Percentiles rank a stretch among this genome's conserved stretches.
These are phyloP conservation scores for Kluyveromyces nonfermentans DNA, from an alignment of 805 yeast species.

Conservation along the genomic window DNA sequence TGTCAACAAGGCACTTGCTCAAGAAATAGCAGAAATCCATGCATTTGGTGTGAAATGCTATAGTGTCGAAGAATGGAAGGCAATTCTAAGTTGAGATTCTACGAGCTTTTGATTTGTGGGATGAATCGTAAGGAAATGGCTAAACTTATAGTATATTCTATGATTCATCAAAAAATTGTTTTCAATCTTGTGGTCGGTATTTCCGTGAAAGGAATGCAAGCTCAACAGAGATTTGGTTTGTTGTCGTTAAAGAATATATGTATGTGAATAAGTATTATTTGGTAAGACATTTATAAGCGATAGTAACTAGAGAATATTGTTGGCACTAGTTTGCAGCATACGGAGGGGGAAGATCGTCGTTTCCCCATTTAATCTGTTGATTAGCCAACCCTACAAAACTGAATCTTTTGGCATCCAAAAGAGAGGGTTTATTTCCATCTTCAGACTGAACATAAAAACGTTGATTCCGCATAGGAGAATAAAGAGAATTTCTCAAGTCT, in stretches of 20 bases:
- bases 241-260: no score
- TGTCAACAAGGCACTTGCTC: conserved; percentile 70
- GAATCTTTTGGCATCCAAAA: conserved; percentile 15
- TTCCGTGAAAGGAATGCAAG: no score
- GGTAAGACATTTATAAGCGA: not conserved
- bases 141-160: no score
- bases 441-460: conserved; percentile 8
- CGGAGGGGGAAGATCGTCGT: conserved; percentile 26
- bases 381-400: conserved; percentile 17
- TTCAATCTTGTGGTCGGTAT: no score
- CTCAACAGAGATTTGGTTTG: no score
- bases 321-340: conserved; percentile 6
- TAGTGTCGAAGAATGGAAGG: conserved; percentile 82
- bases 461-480: conserved; percentile 13
- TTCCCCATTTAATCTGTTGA: conserved; percentile 19
- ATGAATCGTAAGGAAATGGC: no score
- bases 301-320: not conserved
- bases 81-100: conserved; percentile 12
- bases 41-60: conserved; percentile 92
- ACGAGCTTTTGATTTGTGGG: not conserved
- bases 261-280: not conserved
- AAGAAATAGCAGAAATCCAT: conserved; percentile 81
- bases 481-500: conserved; percentile 13
- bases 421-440: conserved; percentile 8
- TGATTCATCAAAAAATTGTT: no score